These are phyloP conservation scores for Sextonia rubra DNA, from an alignment of 164 flowering plant genomes.

Conservation along the genomic window DNA sequence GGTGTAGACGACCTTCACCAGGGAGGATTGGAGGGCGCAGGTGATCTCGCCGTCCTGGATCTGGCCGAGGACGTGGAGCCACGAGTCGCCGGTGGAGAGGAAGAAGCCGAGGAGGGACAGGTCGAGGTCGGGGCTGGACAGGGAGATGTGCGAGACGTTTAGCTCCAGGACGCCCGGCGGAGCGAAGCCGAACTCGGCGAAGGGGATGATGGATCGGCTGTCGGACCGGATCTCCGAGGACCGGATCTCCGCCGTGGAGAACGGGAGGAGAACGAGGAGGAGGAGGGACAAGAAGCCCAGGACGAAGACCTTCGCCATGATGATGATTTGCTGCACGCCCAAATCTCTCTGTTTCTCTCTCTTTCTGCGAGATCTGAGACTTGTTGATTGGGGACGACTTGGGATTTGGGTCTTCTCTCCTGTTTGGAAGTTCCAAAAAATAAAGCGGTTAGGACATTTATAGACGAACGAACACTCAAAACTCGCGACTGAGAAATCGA, in stretches of 20 bases:
- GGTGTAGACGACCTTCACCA: conserved; percentile 42
- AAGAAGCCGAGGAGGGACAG: conserved; percentile 72
- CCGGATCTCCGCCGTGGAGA: conserved; percentile 57
- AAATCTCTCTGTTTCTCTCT: background rate
- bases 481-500: too few species aligned
- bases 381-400: background rate
- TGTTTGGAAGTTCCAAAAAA: too few species aligned
- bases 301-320: conserved; percentile 30
- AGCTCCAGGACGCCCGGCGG: conserved; percentile 73
- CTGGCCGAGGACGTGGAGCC: conserved; percentile 75
- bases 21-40: conserved; percentile 65
- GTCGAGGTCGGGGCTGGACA: conserved; percentile 43
- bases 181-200: conserved; percentile 92
- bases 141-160: conserved; percentile 47
- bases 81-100: conserved; percentile 72
- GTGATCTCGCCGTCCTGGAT: conserved; percentile 53
- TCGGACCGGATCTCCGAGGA: conserved; percentile 59
- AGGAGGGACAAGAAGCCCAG: conserved; percentile 7
- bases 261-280: conserved; percentile 19
- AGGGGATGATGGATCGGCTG: conserved; percentile 65
- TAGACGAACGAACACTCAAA: too few species aligned
- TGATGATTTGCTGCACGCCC: conserved; percentile 22
- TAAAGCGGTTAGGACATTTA: too few species aligned
- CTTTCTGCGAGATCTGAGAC: background rate
- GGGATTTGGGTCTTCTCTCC: too few species aligned